Evolutionary conservation across 495 filamentous ascomycete genomes (phyloP).

Genomic region (Lindgomyces ingoldianus): DNA sequence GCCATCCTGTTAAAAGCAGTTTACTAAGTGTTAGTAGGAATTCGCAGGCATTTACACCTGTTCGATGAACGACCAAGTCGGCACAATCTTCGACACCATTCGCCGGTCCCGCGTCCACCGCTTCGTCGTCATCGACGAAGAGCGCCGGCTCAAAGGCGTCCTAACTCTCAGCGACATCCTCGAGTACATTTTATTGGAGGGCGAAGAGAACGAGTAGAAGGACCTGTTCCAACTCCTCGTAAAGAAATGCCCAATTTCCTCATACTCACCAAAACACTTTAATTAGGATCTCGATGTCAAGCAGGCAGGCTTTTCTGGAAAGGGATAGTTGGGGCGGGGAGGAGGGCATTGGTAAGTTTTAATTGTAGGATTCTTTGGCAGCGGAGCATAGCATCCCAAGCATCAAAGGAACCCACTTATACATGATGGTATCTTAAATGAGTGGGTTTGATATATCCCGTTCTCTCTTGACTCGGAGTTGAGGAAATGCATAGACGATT

Average conservation of each 20-base stretch:
- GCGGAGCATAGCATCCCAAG: too few species aligned
- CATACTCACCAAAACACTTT: too few species aligned
- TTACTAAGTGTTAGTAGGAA: conserved; percentile 57
- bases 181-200: conserved; percentile 87
- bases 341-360: too few species aligned
- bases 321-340: too few species aligned
- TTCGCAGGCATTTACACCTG: conserved; percentile 98
- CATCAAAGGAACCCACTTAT: too few species aligned
- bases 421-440: too few species aligned
- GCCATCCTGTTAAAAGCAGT: neutral
- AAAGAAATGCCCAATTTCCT: neutral
- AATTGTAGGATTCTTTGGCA: too few species aligned
- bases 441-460: too few species aligned
- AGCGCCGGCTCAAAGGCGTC: conserved; percentile 80
- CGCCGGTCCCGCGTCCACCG: conserved; percentile 91
- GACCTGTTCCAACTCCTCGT: neutral
- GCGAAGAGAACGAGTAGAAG: conserved; percentile 62
- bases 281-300: too few species aligned
- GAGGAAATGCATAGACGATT: too few species aligned
- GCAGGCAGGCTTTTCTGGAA: too few species aligned
- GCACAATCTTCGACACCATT: conserved; percentile 96
- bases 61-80: conserved; percentile 83
- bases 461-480: too few species aligned
- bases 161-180: conserved; percentile 96
- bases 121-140: conserved; percentile 87